These are phyloP conservation scores for Orobanche coerulescens DNA, from an alignment of 257 asterid species.

Conservation along the genomic window DNA sequence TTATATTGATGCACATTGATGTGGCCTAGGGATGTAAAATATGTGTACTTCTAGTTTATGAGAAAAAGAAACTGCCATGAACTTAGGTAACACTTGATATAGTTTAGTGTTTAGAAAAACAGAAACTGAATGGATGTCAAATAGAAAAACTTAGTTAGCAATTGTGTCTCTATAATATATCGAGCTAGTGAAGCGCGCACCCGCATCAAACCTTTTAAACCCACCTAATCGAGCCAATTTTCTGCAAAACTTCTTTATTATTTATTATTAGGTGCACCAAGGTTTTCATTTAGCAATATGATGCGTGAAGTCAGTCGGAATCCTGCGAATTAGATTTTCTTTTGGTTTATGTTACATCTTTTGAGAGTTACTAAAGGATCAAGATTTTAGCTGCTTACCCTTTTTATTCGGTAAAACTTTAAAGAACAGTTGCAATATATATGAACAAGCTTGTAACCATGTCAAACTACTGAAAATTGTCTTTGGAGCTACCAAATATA, in stretches of 20 bases:
- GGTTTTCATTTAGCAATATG: background rate
- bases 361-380: background rate
- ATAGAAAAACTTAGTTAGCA: background rate
- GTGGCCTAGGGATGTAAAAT: background rate
- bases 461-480: background rate
- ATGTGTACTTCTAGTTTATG: background rate
- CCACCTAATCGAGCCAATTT: background rate
- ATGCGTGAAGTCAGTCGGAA: background rate
- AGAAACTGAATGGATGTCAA: background rate
- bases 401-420: conserved; percentile 5
- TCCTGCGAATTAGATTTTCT: background rate
- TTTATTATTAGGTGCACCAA: background rate
- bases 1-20: background rate
- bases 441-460: background rate
- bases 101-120: background rate
- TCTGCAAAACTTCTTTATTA: background rate
- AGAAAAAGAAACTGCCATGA: background rate
- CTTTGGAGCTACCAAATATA: background rate
- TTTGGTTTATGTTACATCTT: conserved; percentile 2
- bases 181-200: background rate
- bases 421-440: background rate
- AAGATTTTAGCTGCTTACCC: background rate
- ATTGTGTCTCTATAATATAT: background rate
- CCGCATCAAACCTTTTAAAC: background rate
- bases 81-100: conserved; percentile 9